phyloP scores from a whole-genome alignment of 1,284 basidiomycete genomes.

The Ustilago nuda region DNA sequence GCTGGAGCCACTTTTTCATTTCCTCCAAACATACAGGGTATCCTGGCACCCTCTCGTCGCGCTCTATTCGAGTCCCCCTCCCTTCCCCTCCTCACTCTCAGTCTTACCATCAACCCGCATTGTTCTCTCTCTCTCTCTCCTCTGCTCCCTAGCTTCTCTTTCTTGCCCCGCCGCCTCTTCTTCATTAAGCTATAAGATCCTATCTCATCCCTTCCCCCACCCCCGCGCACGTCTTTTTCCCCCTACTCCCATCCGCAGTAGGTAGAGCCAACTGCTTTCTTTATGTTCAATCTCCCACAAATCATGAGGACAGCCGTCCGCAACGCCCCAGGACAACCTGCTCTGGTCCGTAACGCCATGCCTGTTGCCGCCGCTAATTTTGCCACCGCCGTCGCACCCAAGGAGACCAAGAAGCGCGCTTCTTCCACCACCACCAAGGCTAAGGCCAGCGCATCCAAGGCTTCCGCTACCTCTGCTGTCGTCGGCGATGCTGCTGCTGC shows the following conservation, averaged over 20 bases:
- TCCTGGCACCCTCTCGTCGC: conserved; percentile 2
- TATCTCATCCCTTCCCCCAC: conserved; percentile 9
- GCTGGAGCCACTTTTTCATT: conserved; percentile 17
- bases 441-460: conserved; percentile 33
- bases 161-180: conserved; percentile 8
- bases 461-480: conserved; percentile 18
- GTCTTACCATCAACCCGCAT: too few relatives aligned
- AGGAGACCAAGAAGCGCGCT: conserved; percentile 50
- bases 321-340: conserved; percentile 27
- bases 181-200: conserved; percentile 32
- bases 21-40: conserved; percentile 21
- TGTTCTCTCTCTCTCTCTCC: background rate
- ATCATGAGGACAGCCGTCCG: conserved; percentile 48
- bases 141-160: conserved; percentile 3
- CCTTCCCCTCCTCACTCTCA: background rate
- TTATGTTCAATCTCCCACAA: conserved; percentile 37
- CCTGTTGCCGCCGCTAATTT: conserved; percentile 41
- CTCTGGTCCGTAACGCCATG: conserved; percentile 37
- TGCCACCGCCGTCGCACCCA: conserved; percentile 32
- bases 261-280: conserved; percentile 30
- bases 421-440: conserved; percentile 49
- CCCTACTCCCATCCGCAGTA: conserved; percentile 33
- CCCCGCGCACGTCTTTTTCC: conserved; percentile 21
- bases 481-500: conserved; percentile 23
- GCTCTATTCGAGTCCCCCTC: conserved; percentile 7